Evolutionary conservation across 2,329 filamentous ascomycete species (phyloP).

Genomic region (Curvularia sp.): DNA sequence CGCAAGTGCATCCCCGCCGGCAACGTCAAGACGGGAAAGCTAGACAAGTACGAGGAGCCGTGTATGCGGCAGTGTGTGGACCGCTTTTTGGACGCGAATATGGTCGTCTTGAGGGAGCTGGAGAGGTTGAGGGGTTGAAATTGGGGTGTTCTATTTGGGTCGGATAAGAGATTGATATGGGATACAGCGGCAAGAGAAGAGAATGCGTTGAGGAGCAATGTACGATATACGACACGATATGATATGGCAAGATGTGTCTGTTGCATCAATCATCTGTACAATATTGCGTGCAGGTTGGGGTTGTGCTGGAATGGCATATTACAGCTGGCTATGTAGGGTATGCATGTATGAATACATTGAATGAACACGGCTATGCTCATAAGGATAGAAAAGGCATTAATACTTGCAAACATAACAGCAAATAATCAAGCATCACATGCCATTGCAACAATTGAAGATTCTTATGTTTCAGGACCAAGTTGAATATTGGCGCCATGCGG

Average conservation of each 20-base stretch:
- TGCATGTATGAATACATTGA: neutral
- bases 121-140: slow-evolving; percentile 61
- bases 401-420: neutral
- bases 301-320: neutral
- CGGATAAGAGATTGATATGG: no score
- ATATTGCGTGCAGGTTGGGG: slow-evolving; percentile 7
- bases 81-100: slow-evolving; percentile 88
- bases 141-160: neutral
- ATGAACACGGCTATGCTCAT: neutral
- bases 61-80: slow-evolving; percentile 95
- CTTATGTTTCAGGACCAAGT: slow-evolving; percentile 17
- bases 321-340: neutral
- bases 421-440: neutral
- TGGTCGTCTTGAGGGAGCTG: slow-evolving; percentile 84
- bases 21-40: slow-evolving; percentile 71
- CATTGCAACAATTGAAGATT: neutral
- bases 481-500: slow-evolving; percentile 38
- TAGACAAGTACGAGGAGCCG: slow-evolving; percentile 79
- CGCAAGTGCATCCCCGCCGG: slow-evolving; percentile 86
- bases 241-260: neutral
- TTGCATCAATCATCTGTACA: slow-evolving; percentile 12
- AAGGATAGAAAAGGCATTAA: no score
- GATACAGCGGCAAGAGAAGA: neutral
- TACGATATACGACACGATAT: slow-evolving; percentile 20
- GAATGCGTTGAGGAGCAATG: neutral